phyloP scores from a whole-genome alignment of 2,329 filamentous ascomycete genomes.

The Fusarium sp. region DNA sequence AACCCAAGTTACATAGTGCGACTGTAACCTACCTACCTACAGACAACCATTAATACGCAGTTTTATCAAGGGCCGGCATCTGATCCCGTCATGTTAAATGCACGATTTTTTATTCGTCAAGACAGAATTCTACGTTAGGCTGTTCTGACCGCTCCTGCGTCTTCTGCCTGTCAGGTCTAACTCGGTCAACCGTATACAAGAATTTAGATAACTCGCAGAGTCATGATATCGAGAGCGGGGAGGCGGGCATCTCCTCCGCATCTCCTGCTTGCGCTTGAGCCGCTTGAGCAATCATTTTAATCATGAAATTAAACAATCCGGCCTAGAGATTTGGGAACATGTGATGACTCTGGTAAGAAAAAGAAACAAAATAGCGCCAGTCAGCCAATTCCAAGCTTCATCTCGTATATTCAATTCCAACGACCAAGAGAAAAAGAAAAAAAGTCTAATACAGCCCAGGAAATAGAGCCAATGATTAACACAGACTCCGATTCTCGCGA shows the following conservation, averaged over 20 bases:
- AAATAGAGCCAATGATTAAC: neutral
- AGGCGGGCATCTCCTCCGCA: conserved; percentile 1
- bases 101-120: neutral
- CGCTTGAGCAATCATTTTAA: neutral
- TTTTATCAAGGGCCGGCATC: conserved; percentile 4
- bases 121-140: neutral
- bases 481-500: conserved; percentile 9
- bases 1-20: no score
- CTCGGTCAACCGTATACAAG: neutral
- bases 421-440: neutral
- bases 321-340: conserved; percentile 12
- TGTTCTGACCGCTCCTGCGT: conserved; percentile 1
- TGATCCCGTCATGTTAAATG: neutral
- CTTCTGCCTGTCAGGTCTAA: neutral
- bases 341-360: conserved; percentile 2
- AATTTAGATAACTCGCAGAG: conserved; percentile 6
- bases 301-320: neutral
- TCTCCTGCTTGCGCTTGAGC: neutral
- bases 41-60: no score
- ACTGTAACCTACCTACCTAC: no score
- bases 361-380: neutral
- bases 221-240: conserved; percentile 28
- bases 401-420: neutral
- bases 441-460: neutral
- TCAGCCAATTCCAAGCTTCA: neutral